phyloP scores from a whole-genome alignment of 306 rosid genomes.

The Psophocarpus tetragonolobus region DNA sequence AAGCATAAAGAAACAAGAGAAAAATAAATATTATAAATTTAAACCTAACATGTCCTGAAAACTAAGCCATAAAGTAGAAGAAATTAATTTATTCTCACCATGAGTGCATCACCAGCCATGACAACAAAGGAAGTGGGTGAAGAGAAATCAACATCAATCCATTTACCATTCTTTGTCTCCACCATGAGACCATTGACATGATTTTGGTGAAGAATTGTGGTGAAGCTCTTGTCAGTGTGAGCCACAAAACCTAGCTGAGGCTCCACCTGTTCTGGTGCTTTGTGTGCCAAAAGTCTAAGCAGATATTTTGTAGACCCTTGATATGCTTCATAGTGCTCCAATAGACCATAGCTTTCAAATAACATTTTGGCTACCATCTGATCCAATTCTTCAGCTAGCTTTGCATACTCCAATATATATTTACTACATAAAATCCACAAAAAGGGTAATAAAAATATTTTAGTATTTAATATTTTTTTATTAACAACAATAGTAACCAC shows the following conservation, averaged over 20 bases:
- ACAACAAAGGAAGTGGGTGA: conserved; percentile 64
- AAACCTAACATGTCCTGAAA: not conserved
- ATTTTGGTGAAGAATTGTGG: conserved; percentile 74
- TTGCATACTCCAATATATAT: conserved; percentile 51
- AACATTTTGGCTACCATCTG: conserved; percentile 67
- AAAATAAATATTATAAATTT: too few relatives aligned
- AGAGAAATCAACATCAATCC: conserved; percentile 67
- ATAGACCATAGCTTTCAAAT: conserved; percentile 65
- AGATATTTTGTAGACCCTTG: conserved; percentile 50
- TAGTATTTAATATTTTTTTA: not conserved
- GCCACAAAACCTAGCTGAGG: conserved; percentile 55
- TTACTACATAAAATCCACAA: conserved; percentile 38
- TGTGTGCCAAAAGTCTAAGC: conserved; percentile 60
- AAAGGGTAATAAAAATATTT: not conserved
- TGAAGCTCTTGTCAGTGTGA: conserved; percentile 90
- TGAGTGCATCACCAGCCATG: conserved; percentile 76
- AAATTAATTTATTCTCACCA: conserved; percentile 38
- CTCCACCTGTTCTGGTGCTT: conserved; percentile 40
- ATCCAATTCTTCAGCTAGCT: conserved; percentile 59
- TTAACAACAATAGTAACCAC: too few relatives aligned
- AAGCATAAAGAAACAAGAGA: not conserved
- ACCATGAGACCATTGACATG: conserved; percentile 65
- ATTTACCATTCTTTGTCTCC: conserved; percentile 58
- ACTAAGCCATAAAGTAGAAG: not conserved
- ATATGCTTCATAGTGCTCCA: conserved; percentile 42